These are phyloP conservation scores for Macrophomina pseudophaseolina DNA, from an alignment of 2,329 filamentous ascomycete genomes.

Conservation along the genomic window DNA sequence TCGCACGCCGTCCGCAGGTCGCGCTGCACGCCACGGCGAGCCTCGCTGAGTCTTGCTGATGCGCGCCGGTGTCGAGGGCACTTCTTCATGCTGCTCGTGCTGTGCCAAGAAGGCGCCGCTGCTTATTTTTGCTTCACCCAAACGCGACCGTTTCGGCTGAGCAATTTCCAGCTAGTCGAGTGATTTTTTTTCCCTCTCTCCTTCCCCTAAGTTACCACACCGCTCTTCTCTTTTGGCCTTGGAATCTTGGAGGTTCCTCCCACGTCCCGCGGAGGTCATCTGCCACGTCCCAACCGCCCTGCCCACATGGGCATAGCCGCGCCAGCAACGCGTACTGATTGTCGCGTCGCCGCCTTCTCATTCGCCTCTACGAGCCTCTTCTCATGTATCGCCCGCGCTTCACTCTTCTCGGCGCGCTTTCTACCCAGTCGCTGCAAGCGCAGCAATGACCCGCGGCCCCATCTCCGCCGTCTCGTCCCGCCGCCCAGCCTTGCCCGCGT, in stretches of 20 bases:
- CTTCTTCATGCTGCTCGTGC: neutral
- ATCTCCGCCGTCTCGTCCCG: conserved; percentile 13
- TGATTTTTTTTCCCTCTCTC: neutral
- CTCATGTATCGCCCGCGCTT: conserved; percentile 1
- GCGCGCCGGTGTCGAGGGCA: neutral
- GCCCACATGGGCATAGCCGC: conserved; percentile 13
- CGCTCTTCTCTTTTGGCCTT: conserved; percentile 16
- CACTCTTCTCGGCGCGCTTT: neutral
- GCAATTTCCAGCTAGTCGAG: neutral
- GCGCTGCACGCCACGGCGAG: conserved; percentile 3
- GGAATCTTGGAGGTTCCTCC: conserved; percentile 3
- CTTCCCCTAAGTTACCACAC: conserved; percentile 14
- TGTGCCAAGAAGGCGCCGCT: neutral
- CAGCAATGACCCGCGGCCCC: conserved; percentile 2
- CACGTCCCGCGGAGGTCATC: conserved; percentile 19
- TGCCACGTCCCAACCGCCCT: conserved; percentile 19
- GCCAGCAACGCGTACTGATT: conserved; percentile 1
- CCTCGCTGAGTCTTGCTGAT: neutral
- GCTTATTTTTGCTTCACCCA: conserved; percentile 14
- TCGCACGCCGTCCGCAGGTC: conserved; percentile 1
- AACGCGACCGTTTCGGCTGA: conserved; percentile 15
- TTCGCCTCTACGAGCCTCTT: conserved; percentile 8
- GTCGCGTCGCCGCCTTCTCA: neutral
- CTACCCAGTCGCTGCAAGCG: conserved; percentile 11
- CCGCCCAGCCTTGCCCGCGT: neutral